Percentiles rank a stretch among this genome's conserved stretches.
Conservation (phyloP, 805 yeast genomes). For the Lipomyces lipofer region DNA sequence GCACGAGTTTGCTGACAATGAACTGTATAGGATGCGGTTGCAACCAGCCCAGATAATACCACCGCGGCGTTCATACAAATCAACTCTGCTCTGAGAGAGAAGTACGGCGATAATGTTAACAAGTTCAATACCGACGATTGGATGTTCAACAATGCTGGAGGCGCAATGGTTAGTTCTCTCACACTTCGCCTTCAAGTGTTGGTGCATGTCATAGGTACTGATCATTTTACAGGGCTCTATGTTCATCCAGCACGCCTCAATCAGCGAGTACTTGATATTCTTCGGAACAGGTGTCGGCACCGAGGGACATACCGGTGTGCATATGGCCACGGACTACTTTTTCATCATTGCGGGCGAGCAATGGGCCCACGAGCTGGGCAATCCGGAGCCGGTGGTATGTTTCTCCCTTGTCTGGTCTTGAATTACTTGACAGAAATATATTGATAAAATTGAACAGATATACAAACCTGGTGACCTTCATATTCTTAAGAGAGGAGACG, state of each 20-base stretch:
- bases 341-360: slow-evolving; percentile 83
- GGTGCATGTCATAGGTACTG: background rate
- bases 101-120: slow-evolving; percentile 75
- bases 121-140: slow-evolving; percentile 76
- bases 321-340: slow-evolving; percentile 96
- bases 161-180: slow-evolving; percentile 66
- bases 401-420: background rate
- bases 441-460: slow-evolving; percentile 42
- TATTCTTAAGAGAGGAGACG: slow-evolving; percentile 68
- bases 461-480: slow-evolving; percentile 87
- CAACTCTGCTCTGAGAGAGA: slow-evolving; percentile 55
- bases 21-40: slow-evolving; percentile 37
- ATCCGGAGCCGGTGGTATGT: slow-evolving; percentile 51
- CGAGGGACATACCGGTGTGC: slow-evolving; percentile 95
- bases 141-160: slow-evolving; percentile 98
- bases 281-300: slow-evolving; percentile 94
- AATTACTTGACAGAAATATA: background rate
- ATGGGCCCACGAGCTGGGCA: slow-evolving; percentile 66
- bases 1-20: background rate
- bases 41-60: slow-evolving; percentile 45
- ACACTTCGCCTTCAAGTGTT: background rate
- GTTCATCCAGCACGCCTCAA: slow-evolving; percentile 92
- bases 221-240: slow-evolving; percentile 51
- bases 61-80: slow-evolving; percentile 64
- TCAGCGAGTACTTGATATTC: slow-evolving; percentile 87